phyloP scores from a whole-genome alignment of 2,329 filamentous ascomycete species.

The Ceratocystis variospora region DNA sequence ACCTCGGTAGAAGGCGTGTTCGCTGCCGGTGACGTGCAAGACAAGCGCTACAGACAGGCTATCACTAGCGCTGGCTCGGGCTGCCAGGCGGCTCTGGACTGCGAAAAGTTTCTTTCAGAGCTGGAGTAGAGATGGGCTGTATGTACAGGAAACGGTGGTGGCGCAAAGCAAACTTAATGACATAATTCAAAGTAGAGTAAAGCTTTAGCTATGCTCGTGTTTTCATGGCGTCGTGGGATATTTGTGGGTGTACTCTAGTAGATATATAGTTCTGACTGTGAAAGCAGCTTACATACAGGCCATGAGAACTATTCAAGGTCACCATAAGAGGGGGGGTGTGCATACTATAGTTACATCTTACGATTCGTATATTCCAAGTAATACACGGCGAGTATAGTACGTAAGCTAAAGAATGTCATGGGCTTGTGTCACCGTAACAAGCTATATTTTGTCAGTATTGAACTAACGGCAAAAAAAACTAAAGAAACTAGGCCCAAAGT shows the following conservation, averaged over 20 bases:
- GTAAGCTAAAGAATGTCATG: too few species aligned
- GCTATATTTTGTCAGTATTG: too few species aligned
- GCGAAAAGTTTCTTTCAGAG: slow-evolving; percentile 83
- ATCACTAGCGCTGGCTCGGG: slow-evolving; percentile 94
- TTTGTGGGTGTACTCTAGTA: neutral
- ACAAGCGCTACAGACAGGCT: slow-evolving; percentile 94
- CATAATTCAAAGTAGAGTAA: slow-evolving; percentile 9
- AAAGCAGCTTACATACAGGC: neutral
- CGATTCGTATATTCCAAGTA: too few species aligned
- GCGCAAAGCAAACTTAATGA: neutral
- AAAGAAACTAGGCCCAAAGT: neutral
- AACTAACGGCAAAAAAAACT: neutral
- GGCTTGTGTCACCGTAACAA: too few species aligned
- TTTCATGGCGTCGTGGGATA: neutral
- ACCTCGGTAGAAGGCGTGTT: slow-evolving; percentile 89
- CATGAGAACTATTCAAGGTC: too few species aligned
- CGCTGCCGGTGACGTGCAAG: slow-evolving; percentile 93
- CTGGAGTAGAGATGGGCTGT: slow-evolving; percentile 37
- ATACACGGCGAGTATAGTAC: too few species aligned
- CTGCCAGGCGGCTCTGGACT: slow-evolving; percentile 89
- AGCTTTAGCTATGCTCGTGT: slow-evolving; percentile 9
- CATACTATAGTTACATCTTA: too few species aligned
- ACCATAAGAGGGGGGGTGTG: too few species aligned
- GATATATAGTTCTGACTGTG: neutral
- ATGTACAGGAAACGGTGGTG: neutral